Evolutionary conservation across 441 rosid genomes (phyloP).

Genomic region (Manihot esculenta): DNA sequence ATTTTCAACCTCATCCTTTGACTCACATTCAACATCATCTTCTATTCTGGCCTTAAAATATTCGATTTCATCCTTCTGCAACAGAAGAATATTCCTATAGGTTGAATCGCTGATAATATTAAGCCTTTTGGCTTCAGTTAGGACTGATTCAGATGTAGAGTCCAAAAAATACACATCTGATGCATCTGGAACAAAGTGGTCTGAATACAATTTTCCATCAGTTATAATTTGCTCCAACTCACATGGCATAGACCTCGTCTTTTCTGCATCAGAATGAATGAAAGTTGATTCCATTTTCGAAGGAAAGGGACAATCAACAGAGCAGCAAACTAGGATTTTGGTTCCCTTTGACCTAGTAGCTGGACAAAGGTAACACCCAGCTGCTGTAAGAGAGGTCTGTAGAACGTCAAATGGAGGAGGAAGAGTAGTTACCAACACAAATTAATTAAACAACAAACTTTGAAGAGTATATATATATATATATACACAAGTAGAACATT

Average conservation of each 20-base stretch:
- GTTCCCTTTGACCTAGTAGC: conserved; percentile 86
- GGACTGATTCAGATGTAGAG: conserved; percentile 48
- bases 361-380: conserved; percentile 94
- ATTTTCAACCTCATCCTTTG: conserved; percentile 29
- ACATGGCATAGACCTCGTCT: conserved; percentile 19
- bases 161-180: conserved; percentile 51
- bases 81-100: conserved; percentile 37
- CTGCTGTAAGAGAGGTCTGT: conserved; percentile 88
- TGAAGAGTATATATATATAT: not conserved
- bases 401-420: conserved; percentile 17
- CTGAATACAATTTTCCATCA: conserved; percentile 42
- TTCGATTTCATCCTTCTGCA: conserved; percentile 65
- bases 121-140: conserved; percentile 63
- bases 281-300: conserved; percentile 45
- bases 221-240: conserved; percentile 49
- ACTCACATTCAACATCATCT: conserved; percentile 26
- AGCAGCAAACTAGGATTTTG: conserved; percentile 75
- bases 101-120: conserved; percentile 67
- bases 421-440: conserved; percentile 10
- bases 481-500: no score
- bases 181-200: conserved; percentile 33
- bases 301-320: conserved; percentile 58
- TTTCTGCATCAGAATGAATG: conserved; percentile 30
- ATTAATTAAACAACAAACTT: not conserved
- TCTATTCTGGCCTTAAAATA: conserved; percentile 54